phyloP scores from a whole-genome alignment of 2,329 filamentous ascomycete genomes.

The Botrytis deweyae region DNA sequence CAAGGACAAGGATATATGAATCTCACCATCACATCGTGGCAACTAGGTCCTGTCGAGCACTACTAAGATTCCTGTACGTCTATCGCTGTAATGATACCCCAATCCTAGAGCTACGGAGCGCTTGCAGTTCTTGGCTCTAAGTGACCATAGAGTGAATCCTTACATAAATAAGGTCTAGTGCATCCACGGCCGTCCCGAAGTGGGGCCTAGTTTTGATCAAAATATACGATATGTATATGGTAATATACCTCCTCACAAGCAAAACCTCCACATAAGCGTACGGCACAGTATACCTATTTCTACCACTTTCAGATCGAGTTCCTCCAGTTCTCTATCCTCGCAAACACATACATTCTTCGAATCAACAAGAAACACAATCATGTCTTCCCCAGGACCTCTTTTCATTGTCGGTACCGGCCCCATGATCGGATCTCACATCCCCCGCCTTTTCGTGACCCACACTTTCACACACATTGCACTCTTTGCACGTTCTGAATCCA shows the following conservation, averaged over 20 bases:
- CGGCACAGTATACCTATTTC: background rate
- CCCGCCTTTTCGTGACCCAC: constrained; percentile 13
- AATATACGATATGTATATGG: constrained; percentile 8
- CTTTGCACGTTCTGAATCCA: constrained; percentile 6
- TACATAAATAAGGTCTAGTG: background rate
- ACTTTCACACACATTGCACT: constrained; percentile 13
- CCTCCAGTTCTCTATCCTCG: background rate
- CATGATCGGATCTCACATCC: constrained; percentile 19
- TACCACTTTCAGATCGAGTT: background rate
- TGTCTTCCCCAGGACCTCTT: constrained; percentile 18
- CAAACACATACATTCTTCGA: background rate
- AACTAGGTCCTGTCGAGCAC: background rate
- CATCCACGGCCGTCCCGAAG: background rate
- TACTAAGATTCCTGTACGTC: background rate
- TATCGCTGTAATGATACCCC: background rate
- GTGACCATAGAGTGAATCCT: background rate
- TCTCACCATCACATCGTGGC: background rate
- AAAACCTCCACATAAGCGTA: background rate
- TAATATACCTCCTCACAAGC: background rate
- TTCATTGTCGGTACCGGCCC: constrained; percentile 19
- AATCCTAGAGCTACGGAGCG: background rate
- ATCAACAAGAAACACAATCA: background rate
- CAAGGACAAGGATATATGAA: constrained; percentile 1
- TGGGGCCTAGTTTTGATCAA: background rate
- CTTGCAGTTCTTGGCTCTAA: background rate